These are phyloP conservation scores for Celoporthe dispersa DNA, from an alignment of 2,329 filamentous ascomycete species.

Conservation along the genomic window DNA sequence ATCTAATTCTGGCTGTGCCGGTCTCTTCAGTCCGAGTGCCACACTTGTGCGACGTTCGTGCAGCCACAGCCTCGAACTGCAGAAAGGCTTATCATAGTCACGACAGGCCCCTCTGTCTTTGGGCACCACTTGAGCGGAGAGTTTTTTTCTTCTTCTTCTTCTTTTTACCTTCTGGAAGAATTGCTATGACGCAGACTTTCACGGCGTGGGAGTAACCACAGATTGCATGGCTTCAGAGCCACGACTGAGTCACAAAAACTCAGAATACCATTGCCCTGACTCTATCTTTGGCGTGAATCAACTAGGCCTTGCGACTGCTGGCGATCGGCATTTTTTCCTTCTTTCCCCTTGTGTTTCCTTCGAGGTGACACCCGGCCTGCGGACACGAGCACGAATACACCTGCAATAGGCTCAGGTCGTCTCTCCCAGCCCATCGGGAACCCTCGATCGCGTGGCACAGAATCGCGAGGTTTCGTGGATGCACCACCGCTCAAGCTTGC, in stretches of 20 bases:
- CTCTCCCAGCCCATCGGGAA: not conserved
- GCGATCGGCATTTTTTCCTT: not conserved
- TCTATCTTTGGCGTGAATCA: not conserved
- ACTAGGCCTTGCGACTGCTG: not conserved
- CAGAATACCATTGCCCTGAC: not conserved
- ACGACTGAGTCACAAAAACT: not conserved
- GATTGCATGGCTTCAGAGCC: not conserved
- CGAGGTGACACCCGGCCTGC: not conserved
- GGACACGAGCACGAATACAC: not conserved
- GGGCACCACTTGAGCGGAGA: not conserved
- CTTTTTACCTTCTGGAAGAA: too few relatives aligned
- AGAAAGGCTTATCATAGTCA: not conserved
- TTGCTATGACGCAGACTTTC: not conserved
- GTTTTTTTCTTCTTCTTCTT: not conserved
- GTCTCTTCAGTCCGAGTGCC: not conserved
- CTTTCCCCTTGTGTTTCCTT: not conserved
- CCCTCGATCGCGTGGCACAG: conserved; percentile 6
- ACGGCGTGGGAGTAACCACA: too few relatives aligned
- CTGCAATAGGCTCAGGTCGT: not conserved
- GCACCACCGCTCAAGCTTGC: not conserved
- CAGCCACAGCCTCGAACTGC: not conserved
- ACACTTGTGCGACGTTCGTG: not conserved
- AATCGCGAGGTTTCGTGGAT: not conserved
- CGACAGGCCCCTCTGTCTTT: not conserved
- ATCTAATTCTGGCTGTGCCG: not conserved